These are phyloP conservation scores for Lactarius indigo DNA, from an alignment of 768 basidiomycete species.

Conservation along the genomic window DNA sequence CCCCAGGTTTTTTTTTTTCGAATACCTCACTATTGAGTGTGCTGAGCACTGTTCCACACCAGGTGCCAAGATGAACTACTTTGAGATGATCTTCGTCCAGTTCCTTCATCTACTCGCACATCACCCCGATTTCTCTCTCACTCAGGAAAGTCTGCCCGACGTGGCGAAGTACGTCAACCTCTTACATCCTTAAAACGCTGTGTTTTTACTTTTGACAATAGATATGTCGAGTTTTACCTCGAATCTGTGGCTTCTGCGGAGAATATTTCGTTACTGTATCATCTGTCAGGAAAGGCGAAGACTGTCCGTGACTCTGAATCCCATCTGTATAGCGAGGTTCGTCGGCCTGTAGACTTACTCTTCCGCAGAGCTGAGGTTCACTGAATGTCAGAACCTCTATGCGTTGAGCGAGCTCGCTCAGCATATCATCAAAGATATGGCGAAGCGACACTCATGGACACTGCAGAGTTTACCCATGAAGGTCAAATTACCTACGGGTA, in stretches of 20 bases:
- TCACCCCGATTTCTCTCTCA: conserved; percentile 84
- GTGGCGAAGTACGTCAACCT: conserved; percentile 66
- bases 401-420: conserved; percentile 85
- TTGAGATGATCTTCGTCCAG: conserved; percentile 83
- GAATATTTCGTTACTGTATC: conserved; percentile 79
- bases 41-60: conserved; percentile 6
- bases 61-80: conserved; percentile 58
- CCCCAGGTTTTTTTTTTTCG: conserved; percentile 13
- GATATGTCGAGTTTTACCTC: conserved; percentile 88
- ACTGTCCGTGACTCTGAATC: conserved; percentile 79
- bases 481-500: conserved; percentile 75
- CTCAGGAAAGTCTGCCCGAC: conserved; percentile 65
- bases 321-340: conserved; percentile 65
- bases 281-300: conserved; percentile 79
- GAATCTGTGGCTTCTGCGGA: conserved; percentile 73
- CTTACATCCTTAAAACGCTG: not conserved
- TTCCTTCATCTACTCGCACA: conserved; percentile 86
- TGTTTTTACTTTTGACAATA: conserved; percentile 32
- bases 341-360: conserved; percentile 9
- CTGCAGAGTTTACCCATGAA: conserved; percentile 79
- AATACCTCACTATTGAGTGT: not conserved
- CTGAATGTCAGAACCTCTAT: conserved; percentile 69
- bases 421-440: conserved; percentile 72
- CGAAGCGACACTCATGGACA: conserved; percentile 64
- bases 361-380: conserved; percentile 4